Base-by-base conservation (phyloP, 169 alveolate genomes). In the Plasmodium coatneyi region DNA sequence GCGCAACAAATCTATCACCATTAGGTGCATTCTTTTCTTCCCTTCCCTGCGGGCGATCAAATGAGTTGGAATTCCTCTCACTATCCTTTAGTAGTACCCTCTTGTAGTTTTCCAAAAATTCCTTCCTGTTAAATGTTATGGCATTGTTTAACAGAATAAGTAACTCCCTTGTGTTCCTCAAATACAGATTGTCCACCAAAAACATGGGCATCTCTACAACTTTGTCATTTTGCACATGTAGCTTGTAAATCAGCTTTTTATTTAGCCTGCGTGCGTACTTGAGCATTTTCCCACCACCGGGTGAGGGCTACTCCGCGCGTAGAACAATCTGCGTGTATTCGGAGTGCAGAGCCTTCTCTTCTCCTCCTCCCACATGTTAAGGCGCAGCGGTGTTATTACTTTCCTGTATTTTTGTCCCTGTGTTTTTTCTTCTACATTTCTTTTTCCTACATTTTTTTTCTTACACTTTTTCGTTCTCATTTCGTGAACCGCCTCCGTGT, bases 161-260 rank as follows among this genome's bases (percentile, higher is more conserved):
- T 19, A 91, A 81, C 46, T 91, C 95, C 71, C 71, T 56, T 91
- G 56, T 91, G 56, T 39, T 91, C 56, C 92, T 74, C 14, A 91
- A n/a, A 91, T 70, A 91, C 54, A 91, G 25, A 22, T 49, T 25
- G n/a, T 91, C 95, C 16, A 46, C 92, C 34, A 91, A 76, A 34
- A 91, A 91, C 95, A 91, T 70, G 6, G 95, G 95, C 95, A 91
- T 91, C 4, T 70, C 84, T 28, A 80, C 82, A 30, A 91, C 66
- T 81, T 91, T 91, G 71, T 91, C 95, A 91, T 91, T 91, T 43
- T 91, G 92, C n/a, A 91, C 19, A 25, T 80, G 92, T 46, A 91
- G 56, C 34, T 81, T 91, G 43, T 91, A 91, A 41, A 91, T 70
- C 71, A n/a, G 56, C 80, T 46, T 91, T 71, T 72, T 91, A 78